phyloP scores from a whole-genome alignment of 2,329 filamentous ascomycete species.

The Pezicula neosporulosa region DNA sequence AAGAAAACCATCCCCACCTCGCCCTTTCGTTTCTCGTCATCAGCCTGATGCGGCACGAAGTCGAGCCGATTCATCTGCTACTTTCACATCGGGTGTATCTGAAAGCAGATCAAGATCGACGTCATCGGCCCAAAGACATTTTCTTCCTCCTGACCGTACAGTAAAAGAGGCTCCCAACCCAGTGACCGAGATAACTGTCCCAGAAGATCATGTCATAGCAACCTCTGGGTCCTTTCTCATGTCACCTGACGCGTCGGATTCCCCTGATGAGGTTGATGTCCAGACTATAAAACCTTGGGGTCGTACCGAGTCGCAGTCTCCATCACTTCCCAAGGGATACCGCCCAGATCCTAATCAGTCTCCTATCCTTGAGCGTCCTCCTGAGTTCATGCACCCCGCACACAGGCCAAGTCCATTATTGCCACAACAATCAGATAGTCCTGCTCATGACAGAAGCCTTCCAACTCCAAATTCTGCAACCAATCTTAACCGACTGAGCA shows the following conservation, averaged over 20 bases:
- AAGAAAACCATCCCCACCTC: slow-evolving; percentile 22
- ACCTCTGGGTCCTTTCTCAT: slow-evolving; percentile 19
- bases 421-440: not conserved
- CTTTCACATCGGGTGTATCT: slow-evolving; percentile 32
- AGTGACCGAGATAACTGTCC: slow-evolving; percentile 7
- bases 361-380: slow-evolving; percentile 19
- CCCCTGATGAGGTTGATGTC: slow-evolving; percentile 7
- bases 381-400: slow-evolving; percentile 25
- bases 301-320: slow-evolving; percentile 8
- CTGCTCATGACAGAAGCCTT: not conserved
- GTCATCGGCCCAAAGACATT: slow-evolving; percentile 38
- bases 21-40: slow-evolving; percentile 19
- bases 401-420: slow-evolving; percentile 12
- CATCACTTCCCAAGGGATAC: slow-evolving; percentile 20
- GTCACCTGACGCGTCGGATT: slow-evolving; percentile 18
- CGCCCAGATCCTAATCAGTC: slow-evolving; percentile 17
- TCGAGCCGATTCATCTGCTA: slow-evolving; percentile 43
- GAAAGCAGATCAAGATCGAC: slow-evolving; percentile 42
- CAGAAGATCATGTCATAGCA: slow-evolving; percentile 12
- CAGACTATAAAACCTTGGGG: slow-evolving; percentile 5
- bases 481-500: not conserved
- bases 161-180: slow-evolving; percentile 9
- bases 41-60: slow-evolving; percentile 32
- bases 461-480: slow-evolving; percentile 2
- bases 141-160: slow-evolving; percentile 18